phyloP scores from a whole-genome alignment of 2,329 filamentous ascomycete species.

The Teratosphaeriaceae sp. region DNA sequence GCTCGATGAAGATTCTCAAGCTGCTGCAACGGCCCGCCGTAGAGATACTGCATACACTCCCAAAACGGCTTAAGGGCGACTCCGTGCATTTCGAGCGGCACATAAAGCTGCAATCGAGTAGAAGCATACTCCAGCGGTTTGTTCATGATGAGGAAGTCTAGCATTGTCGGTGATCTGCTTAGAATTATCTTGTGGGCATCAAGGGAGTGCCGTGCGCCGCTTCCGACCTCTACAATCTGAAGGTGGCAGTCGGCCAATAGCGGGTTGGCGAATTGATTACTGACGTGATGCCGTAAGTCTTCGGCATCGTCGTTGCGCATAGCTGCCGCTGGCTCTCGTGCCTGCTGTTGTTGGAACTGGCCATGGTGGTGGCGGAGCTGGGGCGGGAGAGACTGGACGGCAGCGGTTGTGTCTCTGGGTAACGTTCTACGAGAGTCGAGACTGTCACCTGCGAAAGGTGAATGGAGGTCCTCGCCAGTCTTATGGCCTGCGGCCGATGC shows the following conservation, averaged over 20 bases:
- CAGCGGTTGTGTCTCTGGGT: constrained; percentile 8
- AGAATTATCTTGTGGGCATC: constrained; percentile 27
- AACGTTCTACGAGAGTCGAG: constrained; percentile 9
- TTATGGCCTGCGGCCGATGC: constrained; percentile 14
- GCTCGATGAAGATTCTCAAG: constrained; percentile 14
- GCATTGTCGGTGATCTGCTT: constrained; percentile 23
- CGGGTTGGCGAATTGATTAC: constrained; percentile 21
- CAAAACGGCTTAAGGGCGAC: constrained; percentile 19
- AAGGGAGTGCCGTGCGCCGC: constrained; percentile 14
- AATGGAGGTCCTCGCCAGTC: constrained; percentile 16
- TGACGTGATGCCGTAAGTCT: constrained; percentile 23
- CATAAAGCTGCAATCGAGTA: constrained; percentile 11
- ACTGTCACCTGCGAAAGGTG: constrained; percentile 14
- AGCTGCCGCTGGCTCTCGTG: constrained; percentile 16
- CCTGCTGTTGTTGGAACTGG: constrained; percentile 11
- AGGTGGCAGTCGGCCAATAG: constrained; percentile 27
- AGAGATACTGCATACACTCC: constrained; percentile 26
- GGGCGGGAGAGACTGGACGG: constrained; percentile 6
- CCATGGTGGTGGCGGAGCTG: constrained; percentile 12
- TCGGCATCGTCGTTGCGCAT: constrained; percentile 23
- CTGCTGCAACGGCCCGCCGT: constrained; percentile 25
- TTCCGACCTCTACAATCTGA: constrained; percentile 20
- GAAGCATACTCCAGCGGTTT: constrained; percentile 5
- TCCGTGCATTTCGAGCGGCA: constrained; percentile 16
- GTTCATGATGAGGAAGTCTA: constrained; percentile 18